Conservation (phyloP, 768 basidiomycete species). For the Kwoniella newhampshirensis region DNA sequence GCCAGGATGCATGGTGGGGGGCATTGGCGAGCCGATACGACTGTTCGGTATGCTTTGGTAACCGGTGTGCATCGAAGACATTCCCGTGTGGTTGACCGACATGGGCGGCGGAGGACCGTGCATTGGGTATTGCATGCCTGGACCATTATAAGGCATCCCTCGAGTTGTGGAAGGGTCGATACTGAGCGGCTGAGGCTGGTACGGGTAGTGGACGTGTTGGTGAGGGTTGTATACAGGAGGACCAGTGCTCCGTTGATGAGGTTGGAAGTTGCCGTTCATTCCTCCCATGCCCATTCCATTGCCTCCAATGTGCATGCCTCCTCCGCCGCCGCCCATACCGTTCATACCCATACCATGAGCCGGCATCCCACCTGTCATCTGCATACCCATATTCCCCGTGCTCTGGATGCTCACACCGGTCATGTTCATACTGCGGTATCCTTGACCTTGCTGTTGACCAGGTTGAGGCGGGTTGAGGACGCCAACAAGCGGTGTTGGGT, state of each 20-base stretch:
- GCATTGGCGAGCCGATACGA: constrained; percentile 22
- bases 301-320: constrained; percentile 2
- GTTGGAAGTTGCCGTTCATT: constrained; percentile 24
- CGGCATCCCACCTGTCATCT: constrained; percentile 13
- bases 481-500: constrained; percentile 84
- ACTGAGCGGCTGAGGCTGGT: constrained; percentile 39
- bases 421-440: constrained; percentile 22
- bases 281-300: constrained; percentile 23
- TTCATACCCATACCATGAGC: constrained; percentile 16
- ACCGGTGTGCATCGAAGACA: constrained; percentile 29
- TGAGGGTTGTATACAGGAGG: constrained; percentile 40
- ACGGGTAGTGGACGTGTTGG: constrained; percentile 45
- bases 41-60: constrained; percentile 19
- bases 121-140: constrained; percentile 32
- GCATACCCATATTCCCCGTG: constrained; percentile 22
- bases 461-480: constrained; percentile 63
- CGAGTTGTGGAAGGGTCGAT: constrained; percentile 31
- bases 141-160: constrained; percentile 37
- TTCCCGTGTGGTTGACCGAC: constrained; percentile 37
- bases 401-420: constrained; percentile 8
- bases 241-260: constrained; percentile 20
- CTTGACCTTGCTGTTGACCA: constrained; percentile 19
- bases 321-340: constrained; percentile 15
- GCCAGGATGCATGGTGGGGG: constrained; percentile 17
- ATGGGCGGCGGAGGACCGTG: constrained; percentile 23